These are phyloP conservation scores for Ophiocordyceps camponoti-floridani DNA, from an alignment of 2,329 filamentous ascomycete species.

Conservation along the genomic window DNA sequence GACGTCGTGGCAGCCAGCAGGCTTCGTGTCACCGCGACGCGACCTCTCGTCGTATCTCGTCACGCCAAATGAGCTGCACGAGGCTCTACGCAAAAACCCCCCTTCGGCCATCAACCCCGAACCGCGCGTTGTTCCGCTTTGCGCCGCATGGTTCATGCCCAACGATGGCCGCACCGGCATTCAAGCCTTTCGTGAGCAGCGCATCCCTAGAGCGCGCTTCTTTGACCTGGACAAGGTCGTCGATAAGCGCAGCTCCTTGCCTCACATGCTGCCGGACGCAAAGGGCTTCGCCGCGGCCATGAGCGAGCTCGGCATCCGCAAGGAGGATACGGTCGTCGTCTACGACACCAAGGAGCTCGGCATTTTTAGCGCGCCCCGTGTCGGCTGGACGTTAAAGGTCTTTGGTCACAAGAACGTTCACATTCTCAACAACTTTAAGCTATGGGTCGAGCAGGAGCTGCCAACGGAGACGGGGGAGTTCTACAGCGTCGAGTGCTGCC, in stretches of 20 bases:
- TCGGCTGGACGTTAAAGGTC: constrained; percentile 80
- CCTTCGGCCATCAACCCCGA: constrained; percentile 63
- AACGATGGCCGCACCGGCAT: constrained; percentile 75
- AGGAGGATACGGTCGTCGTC: constrained; percentile 80
- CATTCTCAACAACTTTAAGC: constrained; percentile 83
- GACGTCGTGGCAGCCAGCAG: constrained; percentile 4
- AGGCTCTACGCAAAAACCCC: constrained; percentile 68
- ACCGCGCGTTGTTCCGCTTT: constrained; percentile 72
- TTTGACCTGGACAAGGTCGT: constrained; percentile 91
- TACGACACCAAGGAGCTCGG: constrained; percentile 86
- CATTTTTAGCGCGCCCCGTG: constrained; percentile 84
- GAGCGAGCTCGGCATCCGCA: constrained; percentile 70
- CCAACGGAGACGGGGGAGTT: constrained; percentile 68
- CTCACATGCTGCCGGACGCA: constrained; percentile 83
- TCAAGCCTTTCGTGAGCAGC: constrained; percentile 61
- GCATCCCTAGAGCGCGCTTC: constrained; percentile 81
- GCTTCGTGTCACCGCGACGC: constrained; percentile 8
- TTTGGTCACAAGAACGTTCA: constrained; percentile 86
- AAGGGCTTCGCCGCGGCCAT: constrained; percentile 74
- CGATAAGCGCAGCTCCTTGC: constrained; percentile 74
- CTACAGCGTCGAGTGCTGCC: constrained; percentile 45
- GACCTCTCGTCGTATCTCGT: constrained; percentile 69
- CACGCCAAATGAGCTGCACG: constrained; percentile 62
- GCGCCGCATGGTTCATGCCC: constrained; percentile 90
- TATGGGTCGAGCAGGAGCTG: constrained; percentile 75